These are phyloP conservation scores for Plenodomus tracheiphilus DNA, from an alignment of 2,329 filamentous ascomycete genomes.

Conservation along the genomic window DNA sequence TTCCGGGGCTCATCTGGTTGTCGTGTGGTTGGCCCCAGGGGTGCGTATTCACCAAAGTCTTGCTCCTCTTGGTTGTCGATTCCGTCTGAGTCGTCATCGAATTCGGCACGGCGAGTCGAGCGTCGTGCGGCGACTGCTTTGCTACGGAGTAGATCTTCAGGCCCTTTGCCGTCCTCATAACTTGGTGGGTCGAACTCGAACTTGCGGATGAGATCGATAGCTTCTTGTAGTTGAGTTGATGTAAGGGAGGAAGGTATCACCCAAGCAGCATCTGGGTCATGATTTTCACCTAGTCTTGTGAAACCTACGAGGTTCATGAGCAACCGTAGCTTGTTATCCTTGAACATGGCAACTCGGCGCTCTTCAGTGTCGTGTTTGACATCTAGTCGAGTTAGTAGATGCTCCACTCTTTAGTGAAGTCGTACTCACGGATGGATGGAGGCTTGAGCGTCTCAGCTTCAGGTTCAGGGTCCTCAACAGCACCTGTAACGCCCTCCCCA, in stretches of 20 bases:
- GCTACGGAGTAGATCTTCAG: slow-evolving; percentile 78
- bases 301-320: slow-evolving; percentile 78
- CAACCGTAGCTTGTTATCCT: slow-evolving; percentile 83
- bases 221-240: slow-evolving; percentile 68
- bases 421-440: slow-evolving; percentile 51
- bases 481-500: slow-evolving; percentile 24
- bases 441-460: slow-evolving; percentile 23
- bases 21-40: slow-evolving; percentile 66
- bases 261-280: slow-evolving; percentile 78
- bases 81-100: slow-evolving; percentile 71
- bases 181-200: slow-evolving; percentile 77
- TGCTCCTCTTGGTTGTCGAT: slow-evolving; percentile 59
- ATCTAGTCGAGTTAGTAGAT: slow-evolving; percentile 21
- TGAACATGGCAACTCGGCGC: slow-evolving; percentile 77
- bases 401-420: slow-evolving; percentile 19
- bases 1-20: slow-evolving; percentile 58
- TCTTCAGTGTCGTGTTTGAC: slow-evolving; percentile 65
- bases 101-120: slow-evolving; percentile 56
- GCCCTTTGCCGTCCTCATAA: slow-evolving; percentile 74
- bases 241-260: slow-evolving; percentile 69
- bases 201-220: slow-evolving; percentile 72
- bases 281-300: slow-evolving; percentile 65
- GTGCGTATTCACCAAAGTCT: slow-evolving; percentile 65
- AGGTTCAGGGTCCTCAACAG: slow-evolving; percentile 41
- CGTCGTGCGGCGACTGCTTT: slow-evolving; percentile 58